Conservation (phyloP, 257 asterid genomes). For the Solanum boliviense region DNA sequence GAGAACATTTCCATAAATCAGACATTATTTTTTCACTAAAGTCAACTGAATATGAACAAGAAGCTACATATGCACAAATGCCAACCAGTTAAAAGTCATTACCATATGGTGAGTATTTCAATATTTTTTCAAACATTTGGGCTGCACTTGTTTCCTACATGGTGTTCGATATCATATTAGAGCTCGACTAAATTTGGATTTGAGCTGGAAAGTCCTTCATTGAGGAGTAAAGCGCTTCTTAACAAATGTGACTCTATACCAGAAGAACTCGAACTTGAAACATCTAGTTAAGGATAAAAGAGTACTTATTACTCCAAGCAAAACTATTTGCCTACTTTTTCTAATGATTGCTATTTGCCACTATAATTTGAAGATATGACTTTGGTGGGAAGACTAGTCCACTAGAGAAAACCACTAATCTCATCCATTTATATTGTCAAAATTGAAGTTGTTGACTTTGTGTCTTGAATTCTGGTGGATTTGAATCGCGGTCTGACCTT, state of each 20-base stretch:
- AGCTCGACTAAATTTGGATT: too few relatives aligned
- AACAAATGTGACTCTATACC: too few relatives aligned
- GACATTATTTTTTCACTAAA: neutral
- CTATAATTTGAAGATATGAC: neutral
- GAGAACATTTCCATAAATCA: neutral
- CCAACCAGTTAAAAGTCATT: neutral
- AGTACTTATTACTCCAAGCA: too few relatives aligned
- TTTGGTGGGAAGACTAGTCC: neutral
- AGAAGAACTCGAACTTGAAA: too few relatives aligned
- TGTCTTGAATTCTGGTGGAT: neutral
- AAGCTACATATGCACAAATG: neutral
- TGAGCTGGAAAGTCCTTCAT: rapidly evolving
- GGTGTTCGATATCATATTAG: neutral
- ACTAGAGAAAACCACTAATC: neutral
- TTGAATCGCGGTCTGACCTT: neutral
- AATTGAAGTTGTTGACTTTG: neutral
- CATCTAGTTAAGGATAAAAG: rapidly evolving
- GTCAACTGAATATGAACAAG: neutral
- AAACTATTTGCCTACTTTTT: neutral
- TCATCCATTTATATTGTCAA: neutral
- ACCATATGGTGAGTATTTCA: neutral
- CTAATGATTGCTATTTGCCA: neutral
- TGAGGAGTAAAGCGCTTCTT: too few relatives aligned
- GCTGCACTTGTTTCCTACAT: neutral
- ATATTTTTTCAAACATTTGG: neutral